These are phyloP conservation scores for Spathaspora hagerdaliae DNA, from an alignment of 805 yeast genomes.

Conservation along the genomic window DNA sequence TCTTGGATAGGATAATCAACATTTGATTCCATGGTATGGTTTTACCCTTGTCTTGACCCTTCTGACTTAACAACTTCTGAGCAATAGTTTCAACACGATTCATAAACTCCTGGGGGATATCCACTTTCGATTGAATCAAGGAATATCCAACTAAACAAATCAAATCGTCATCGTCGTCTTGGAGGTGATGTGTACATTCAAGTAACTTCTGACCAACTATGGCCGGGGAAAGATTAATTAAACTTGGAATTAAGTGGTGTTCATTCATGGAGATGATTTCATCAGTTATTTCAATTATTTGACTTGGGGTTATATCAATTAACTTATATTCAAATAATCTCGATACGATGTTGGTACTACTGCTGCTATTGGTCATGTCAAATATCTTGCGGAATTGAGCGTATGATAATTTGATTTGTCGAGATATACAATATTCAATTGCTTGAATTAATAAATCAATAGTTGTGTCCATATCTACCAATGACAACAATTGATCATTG, in stretches of 20 bases:
- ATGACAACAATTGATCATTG: constrained; percentile 12
- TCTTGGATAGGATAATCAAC: constrained; percentile 6
- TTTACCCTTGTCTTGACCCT: neutral
- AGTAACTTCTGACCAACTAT: neutral
- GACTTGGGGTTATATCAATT: constrained; percentile 1
- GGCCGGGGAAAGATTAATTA: constrained; percentile 6
- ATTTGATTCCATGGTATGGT: constrained; percentile 9
- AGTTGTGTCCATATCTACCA: neutral
- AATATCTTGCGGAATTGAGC: too few species aligned
- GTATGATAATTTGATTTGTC: neutral
- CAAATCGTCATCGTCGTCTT: constrained; percentile 13
- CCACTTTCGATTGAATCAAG: constrained; percentile 5
- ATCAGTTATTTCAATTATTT: neutral
- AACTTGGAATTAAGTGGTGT: constrained; percentile 7
- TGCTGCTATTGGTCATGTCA: too few species aligned
- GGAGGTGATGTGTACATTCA: constrained; percentile 5
- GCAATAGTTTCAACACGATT: constrained; percentile 4
- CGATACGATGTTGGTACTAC: too few species aligned
- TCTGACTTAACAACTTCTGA: constrained; percentile 1
- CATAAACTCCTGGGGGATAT: constrained; percentile 4
- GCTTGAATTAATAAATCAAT: constrained; percentile 5
- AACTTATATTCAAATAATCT: constrained; percentile 7
- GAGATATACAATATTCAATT: constrained; percentile 3
- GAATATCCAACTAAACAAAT: constrained; percentile 17
- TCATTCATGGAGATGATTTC: neutral